Conservation (phyloP, 108 stramenopile genomes). For the Hondaea fermentalgiana region DNA sequence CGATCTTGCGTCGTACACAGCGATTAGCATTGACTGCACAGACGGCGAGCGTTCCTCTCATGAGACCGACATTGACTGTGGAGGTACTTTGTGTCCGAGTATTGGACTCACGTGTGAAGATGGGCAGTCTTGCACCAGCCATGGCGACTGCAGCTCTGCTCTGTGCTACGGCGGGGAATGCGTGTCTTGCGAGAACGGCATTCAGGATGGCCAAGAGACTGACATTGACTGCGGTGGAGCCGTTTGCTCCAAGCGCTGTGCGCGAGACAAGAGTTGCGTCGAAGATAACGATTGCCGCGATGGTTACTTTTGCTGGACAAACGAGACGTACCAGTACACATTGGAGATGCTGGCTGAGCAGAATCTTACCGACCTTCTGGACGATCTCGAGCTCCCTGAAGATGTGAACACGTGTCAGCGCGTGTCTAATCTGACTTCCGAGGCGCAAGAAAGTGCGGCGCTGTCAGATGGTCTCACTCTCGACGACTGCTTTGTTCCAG, state of each 20-base stretch:
- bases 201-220: not conserved
- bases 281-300: not conserved
- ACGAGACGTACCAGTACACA: not conserved
- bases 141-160: not conserved
- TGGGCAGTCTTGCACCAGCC: not conserved
- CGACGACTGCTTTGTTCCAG: not conserved
- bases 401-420: not conserved
- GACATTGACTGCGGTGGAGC: not conserved
- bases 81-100: not conserved
- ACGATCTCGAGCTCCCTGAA: not conserved
- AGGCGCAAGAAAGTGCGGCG: not conserved
- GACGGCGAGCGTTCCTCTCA: not conserved
- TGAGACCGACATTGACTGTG: not conserved
- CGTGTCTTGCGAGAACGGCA: not conserved
- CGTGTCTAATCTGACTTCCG: not conserved
- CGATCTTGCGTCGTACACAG: not conserved
- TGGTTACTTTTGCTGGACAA: not conserved
- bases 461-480: not conserved
- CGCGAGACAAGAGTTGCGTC: not conserved
- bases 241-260: not conserved
- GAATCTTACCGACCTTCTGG: not conserved
- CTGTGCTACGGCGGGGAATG: not conserved
- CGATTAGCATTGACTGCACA: not conserved
- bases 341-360: not conserved
- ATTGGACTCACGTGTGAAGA: not conserved